Conservation (phyloP, 495 filamentous ascomycete genomes). For the Penicillium canariense region DNA sequence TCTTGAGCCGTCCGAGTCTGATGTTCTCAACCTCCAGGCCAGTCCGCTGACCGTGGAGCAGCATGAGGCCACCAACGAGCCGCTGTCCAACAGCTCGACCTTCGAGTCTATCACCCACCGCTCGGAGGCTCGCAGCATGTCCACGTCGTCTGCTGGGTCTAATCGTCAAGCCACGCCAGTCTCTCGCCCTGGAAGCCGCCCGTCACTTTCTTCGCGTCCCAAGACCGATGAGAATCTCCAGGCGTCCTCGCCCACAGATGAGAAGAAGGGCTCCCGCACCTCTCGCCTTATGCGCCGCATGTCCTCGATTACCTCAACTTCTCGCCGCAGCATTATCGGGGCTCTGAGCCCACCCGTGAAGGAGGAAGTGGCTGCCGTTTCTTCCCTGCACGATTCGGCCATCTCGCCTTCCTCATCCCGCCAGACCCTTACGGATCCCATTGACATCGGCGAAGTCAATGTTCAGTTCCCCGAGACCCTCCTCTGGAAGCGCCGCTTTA, state of each 20-base stretch:
- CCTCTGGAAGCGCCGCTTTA: slow-evolving; percentile 84
- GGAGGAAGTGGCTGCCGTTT: slow-evolving; percentile 52
- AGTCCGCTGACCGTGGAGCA: slow-evolving; percentile 73
- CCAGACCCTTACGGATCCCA: slow-evolving; percentile 30
- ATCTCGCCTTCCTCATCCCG: slow-evolving; percentile 30
- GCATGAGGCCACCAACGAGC: slow-evolving; percentile 51
- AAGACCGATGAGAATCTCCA: slow-evolving; percentile 34
- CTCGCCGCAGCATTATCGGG: slow-evolving; percentile 59
- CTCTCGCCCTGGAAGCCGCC: slow-evolving; percentile 37
- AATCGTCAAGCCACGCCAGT: slow-evolving; percentile 19
- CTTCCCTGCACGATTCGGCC: slow-evolving; percentile 38
- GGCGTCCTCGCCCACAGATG: slow-evolving; percentile 49
- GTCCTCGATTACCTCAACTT: slow-evolving; percentile 62
- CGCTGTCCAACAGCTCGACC: slow-evolving; percentile 8
- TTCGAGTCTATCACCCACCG: slow-evolving; percentile 16
- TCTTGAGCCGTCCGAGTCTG: slow-evolving; percentile 45
- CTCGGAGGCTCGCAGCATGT: slow-evolving; percentile 33
- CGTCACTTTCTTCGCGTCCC: slow-evolving; percentile 39
- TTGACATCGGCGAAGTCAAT: slow-evolving; percentile 83
- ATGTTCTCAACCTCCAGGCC: slow-evolving; percentile 61
- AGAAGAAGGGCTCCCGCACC: slow-evolving; percentile 65
- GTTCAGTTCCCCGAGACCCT: slow-evolving; percentile 91
- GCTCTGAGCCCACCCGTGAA: slow-evolving; percentile 56
- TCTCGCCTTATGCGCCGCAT: slow-evolving; percentile 79
- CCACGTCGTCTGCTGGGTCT: slow-evolving; percentile 37